Evolutionary conservation across 164 flowering plant species (phyloP).

Genomic region (Houttuynia cordata): DNA sequence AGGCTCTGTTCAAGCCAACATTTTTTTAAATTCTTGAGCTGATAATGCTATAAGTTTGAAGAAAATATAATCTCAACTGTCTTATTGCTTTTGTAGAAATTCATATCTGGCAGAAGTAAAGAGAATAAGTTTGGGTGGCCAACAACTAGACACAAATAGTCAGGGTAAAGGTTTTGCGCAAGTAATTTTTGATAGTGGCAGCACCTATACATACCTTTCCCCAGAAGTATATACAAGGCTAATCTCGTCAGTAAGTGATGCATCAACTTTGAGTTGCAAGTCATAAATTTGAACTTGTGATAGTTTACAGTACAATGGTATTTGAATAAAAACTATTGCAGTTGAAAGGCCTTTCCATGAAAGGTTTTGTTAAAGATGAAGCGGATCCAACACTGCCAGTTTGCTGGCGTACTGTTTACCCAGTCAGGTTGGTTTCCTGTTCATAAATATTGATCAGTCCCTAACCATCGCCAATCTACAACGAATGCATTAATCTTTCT

Average conservation of each 20-base stretch:
- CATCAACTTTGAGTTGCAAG: neutral
- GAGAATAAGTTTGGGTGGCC: slow-evolving; percentile 37
- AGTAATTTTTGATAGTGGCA: slow-evolving; percentile 61
- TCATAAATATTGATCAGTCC: no score
- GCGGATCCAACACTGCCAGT: slow-evolving; percentile 56
- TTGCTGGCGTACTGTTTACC: slow-evolving; percentile 55
- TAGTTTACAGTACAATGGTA: no score
- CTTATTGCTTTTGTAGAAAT: slow-evolving; percentile 23
- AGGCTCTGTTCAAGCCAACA: no score
- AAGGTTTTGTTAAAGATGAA: slow-evolving; percentile 28
- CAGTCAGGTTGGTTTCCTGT: slow-evolving; percentile 34
- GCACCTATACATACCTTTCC: slow-evolving; percentile 71
- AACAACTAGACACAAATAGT: slow-evolving; percentile 23
- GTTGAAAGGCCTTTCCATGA: slow-evolving; percentile 32
- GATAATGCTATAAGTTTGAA: no score
- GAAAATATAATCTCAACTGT: no score
- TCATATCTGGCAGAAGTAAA: slow-evolving; percentile 31
- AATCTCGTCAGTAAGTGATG: slow-evolving; percentile 38
- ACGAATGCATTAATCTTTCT: no score
- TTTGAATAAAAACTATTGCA: slow-evolving; percentile 13
- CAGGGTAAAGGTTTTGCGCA: slow-evolving; percentile 13
- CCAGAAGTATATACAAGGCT: slow-evolving; percentile 45
- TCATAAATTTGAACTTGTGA: no score
- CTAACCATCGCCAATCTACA: no score
- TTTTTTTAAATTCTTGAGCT: no score